These are phyloP conservation scores for Plenodomus biglobosus DNA, from an alignment of 2,329 filamentous ascomycete genomes.

Conservation along the genomic window DNA sequence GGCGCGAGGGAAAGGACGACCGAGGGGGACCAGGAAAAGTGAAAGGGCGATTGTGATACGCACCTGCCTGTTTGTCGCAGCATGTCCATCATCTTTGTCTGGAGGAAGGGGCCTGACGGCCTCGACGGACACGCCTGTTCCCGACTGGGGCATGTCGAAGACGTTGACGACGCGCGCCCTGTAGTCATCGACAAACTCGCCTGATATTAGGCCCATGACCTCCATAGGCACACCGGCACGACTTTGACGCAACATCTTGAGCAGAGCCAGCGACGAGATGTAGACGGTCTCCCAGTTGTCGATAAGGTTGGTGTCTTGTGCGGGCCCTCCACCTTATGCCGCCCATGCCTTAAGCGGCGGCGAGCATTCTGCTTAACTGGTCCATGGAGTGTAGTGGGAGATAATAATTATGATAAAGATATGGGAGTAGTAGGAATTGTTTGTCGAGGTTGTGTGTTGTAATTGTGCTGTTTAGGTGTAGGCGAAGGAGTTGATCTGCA, in stretches of 20 bases:
- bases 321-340: constrained; percentile 61
- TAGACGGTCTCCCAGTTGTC: constrained; percentile 99
- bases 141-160: constrained; percentile 98
- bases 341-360: constrained; percentile 66
- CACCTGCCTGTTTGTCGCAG: constrained; percentile 93
- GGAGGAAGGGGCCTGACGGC: constrained; percentile 97
- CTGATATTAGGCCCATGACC: constrained; percentile 99
- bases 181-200: constrained; percentile 98
- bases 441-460: no score
- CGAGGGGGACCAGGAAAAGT: no score
- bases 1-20: no score
- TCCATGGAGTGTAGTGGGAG: constrained; percentile 65
- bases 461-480: neutral
- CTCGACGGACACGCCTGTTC: constrained; percentile 96
- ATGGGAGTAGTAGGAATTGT: no score
- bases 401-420: no score
- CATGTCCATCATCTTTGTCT: constrained; percentile 99
- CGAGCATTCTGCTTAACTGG: constrained; percentile 85
- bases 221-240: constrained; percentile 99
- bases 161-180: constrained; percentile 98
- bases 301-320: constrained; percentile 80
- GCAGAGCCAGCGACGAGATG: constrained; percentile 92
- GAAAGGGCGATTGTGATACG: no score
- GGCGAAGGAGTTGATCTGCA: constrained; percentile 1
- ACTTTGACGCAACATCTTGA: constrained; percentile 98